Evolutionary conservation across 139 green algal species (phyloP).

Genomic region (Pleodorina starrii): DNA sequence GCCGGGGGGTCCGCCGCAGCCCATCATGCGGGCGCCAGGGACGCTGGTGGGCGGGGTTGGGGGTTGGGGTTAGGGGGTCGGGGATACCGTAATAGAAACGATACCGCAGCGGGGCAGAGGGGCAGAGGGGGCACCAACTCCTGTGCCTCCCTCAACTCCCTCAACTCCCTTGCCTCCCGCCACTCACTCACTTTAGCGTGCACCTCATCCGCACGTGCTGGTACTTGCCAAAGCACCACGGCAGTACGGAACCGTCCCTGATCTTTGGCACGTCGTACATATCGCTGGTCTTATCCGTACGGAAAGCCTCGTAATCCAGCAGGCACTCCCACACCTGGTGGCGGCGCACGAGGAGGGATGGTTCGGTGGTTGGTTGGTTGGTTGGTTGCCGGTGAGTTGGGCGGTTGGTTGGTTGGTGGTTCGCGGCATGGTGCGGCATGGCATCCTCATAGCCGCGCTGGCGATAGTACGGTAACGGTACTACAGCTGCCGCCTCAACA

Average conservation of each 20-base stretch:
- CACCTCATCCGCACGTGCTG: slow-evolving; percentile 51
- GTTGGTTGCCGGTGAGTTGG: no score
- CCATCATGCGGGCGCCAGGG: slow-evolving; percentile 40
- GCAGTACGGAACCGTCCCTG: slow-evolving; percentile 56
- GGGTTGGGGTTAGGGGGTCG: not conserved
- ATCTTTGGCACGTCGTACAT: slow-evolving; percentile 54
- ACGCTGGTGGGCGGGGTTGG: not conserved
- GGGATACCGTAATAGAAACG: not conserved
- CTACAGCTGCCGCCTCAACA: no score
- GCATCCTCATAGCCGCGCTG: no score
- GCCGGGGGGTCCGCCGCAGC: no score
- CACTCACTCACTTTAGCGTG: slow-evolving; percentile 29
- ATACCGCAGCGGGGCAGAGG: not conserved
- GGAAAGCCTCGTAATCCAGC: slow-evolving; percentile 64
- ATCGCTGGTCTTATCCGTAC: slow-evolving; percentile 47
- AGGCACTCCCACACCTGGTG: slow-evolving; percentile 60
- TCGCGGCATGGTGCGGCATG: no score
- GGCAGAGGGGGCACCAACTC: no score
- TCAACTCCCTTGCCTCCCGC: not conserved
- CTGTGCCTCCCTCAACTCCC: no score
- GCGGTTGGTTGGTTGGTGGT: no score
- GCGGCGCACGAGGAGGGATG: no score
- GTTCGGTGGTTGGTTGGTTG: no score
- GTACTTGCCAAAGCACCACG: slow-evolving; percentile 70
- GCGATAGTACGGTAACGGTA: no score